These are phyloP conservation scores for Avena insularis DNA, from an alignment of 176 grass and related monocot species.

Conservation along the genomic window DNA sequence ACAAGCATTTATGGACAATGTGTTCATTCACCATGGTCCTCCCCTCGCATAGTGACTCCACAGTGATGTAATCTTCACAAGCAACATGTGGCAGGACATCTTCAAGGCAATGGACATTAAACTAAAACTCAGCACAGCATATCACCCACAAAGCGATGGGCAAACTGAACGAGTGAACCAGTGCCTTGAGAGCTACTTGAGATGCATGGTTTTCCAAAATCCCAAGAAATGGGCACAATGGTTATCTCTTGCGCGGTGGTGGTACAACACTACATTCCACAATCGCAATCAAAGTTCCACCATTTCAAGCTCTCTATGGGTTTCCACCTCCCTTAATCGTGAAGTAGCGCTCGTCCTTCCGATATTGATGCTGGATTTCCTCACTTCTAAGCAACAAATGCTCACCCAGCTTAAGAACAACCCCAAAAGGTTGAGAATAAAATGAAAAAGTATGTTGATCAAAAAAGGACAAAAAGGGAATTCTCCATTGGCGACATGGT, in stretches of 20 bases:
- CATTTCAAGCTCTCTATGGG: background rate
- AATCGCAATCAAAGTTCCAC: accelerated
- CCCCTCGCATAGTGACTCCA: background rate
- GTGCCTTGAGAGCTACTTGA: background rate
- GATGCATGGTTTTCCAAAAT: background rate
- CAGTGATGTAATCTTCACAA: too few relatives aligned
- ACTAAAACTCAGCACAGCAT: too few relatives aligned
- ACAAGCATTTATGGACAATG: background rate
- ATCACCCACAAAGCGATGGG: too few relatives aligned
- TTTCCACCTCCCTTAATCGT: too few relatives aligned
- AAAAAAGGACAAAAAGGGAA: background rate
- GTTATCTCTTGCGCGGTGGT: background rate
- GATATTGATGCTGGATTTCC: too few relatives aligned
- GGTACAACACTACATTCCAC: background rate
- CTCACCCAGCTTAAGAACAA: background rate
- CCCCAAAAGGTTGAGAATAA: accelerated
- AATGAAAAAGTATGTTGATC: background rate
- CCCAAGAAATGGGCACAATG: background rate
- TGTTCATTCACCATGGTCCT: background rate
- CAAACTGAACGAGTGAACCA: background rate
- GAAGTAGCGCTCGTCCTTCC: too few relatives aligned
- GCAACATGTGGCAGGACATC: too few relatives aligned
- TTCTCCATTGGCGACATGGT: background rate
- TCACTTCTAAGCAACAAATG: too few relatives aligned
- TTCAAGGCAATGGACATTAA: too few relatives aligned